Evolutionary conservation across 352 stramenopile species (phyloP), one percentile per base, ranked within the genome.

Genomic region (Globisporangium lucens): DNA sequence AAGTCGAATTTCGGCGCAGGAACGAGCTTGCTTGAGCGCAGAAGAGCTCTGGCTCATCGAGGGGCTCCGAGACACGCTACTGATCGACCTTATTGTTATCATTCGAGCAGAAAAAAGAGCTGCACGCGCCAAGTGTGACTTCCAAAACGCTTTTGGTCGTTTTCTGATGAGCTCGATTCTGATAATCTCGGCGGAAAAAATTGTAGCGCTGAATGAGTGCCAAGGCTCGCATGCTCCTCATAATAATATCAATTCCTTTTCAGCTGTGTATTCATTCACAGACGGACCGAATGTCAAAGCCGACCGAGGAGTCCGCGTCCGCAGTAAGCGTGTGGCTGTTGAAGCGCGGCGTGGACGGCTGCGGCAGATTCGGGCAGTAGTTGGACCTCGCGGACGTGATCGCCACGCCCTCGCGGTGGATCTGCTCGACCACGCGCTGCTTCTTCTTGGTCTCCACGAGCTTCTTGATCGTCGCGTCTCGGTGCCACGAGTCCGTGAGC

Each of bases 221-320:
- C 41, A 20, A 22, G 5, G 2, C 15, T 20, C 15, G 15, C 41
- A 20, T 20, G 41, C 41, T 20, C 6, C 41, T 47, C 41, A 9
- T 38, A 38, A 24, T 24, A 24, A 24, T 38, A 38, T 49, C 13
- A 5, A 49, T 17, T n/a, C 41, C 43, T 51, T 51, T 5, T 8
- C 43, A 51, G 8, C n/a, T 22, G 47, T 17, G 73, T 49, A 81
- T n/a, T 78, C 75, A 49, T n/a, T 49, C 43, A 6, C 73, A 82
- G 22, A 85, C 71, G 3, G 81, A 89, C 0, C 82, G 84, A 61
- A 90, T 87, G 71, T 92, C 82, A 53, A 90, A 92, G 27, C 84
- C 84, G 3, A 92, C 84, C 0, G 84, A 92, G 68, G 78, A 93
- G 60, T 93, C 79, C 38, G 78, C 72, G 4, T 77, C 73, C 29